A percentile compares a stretch with the other conserved stretches of the same genome.
These are phyloP conservation scores for Daldinia loculata DNA, from an alignment of 495 filamentous ascomycete species.

Conservation along the genomic window DNA sequence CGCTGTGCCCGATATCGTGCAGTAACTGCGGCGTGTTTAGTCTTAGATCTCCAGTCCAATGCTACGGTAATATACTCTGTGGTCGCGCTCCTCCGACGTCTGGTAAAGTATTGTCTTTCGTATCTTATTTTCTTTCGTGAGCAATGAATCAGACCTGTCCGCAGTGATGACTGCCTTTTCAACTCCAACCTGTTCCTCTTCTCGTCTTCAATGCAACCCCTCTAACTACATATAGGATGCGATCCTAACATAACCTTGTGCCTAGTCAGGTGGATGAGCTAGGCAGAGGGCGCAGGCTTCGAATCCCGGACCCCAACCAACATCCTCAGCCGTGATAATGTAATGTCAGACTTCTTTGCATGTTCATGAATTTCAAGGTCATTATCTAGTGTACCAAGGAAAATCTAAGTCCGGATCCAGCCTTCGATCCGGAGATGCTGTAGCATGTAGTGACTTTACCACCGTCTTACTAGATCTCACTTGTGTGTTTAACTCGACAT, in stretches of 20 bases:
- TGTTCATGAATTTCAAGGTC: slow-evolving; percentile 11
- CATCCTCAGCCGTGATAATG: slow-evolving; percentile 27
- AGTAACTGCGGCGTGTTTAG: slow-evolving; percentile 19
- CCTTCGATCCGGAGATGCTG: slow-evolving; percentile 17
- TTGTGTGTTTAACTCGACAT: background rate
- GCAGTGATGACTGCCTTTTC: slow-evolving; percentile 13
- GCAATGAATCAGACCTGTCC: slow-evolving; percentile 6
- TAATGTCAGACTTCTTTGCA: slow-evolving; percentile 14
- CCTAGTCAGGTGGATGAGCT: slow-evolving; percentile 38
- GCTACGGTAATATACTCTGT: slow-evolving; percentile 25
- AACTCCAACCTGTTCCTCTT: slow-evolving; percentile 19
- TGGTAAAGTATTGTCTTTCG: slow-evolving; percentile 8
- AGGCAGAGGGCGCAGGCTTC: slow-evolving; percentile 36
- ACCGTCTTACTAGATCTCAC: slow-evolving; percentile 17
- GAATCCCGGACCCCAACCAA: slow-evolving; percentile 39
- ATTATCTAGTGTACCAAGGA: slow-evolving; percentile 14
- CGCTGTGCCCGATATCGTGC: slow-evolving; percentile 15
- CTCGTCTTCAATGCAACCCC: slow-evolving; percentile 29
- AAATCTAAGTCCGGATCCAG: slow-evolving; percentile 16
- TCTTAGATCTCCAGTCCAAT: slow-evolving; percentile 24
- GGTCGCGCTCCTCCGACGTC: slow-evolving; percentile 14
- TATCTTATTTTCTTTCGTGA: slow-evolving; percentile 3
- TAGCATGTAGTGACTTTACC: slow-evolving; percentile 8
- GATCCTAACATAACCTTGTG: slow-evolving; percentile 34
- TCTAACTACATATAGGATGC: slow-evolving; percentile 29